phyloP scores from a whole-genome alignment of 768 basidiomycete genomes.

The Termitomyces sp. region DNA sequence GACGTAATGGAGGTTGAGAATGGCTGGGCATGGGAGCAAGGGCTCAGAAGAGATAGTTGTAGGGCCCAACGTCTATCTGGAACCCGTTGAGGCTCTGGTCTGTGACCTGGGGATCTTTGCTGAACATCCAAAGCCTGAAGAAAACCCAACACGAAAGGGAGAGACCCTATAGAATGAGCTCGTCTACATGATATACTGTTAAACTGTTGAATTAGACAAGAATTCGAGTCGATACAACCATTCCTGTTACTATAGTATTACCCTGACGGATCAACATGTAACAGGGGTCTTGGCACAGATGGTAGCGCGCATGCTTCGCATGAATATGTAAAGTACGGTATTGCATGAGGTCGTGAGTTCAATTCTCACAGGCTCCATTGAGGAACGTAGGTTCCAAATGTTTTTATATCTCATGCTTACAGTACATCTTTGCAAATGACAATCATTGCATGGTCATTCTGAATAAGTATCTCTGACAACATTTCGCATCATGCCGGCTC shows the following conservation, averaged over 20 bases:
- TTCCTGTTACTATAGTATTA: too few species aligned
- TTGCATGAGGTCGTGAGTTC: constrained; percentile 3
- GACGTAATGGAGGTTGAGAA: background rate
- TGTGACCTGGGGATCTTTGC: too few species aligned
- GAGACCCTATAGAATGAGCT: background rate
- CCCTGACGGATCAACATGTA: background rate
- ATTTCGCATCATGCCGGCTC: too few species aligned
- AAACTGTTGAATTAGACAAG: background rate
- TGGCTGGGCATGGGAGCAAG: background rate
- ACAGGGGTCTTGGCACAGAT: background rate
- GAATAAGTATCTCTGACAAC: too few species aligned
- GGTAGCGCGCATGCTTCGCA: background rate
- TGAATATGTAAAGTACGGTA: background rate
- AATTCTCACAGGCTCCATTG: background rate
- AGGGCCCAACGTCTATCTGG: background rate
- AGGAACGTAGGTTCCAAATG: background rate
- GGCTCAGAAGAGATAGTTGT: background rate
- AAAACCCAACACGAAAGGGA: background rate
- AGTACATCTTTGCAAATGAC: background rate
- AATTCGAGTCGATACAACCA: too few species aligned
- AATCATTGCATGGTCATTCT: too few species aligned
- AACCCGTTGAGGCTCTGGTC: background rate
- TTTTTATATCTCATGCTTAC: background rate
- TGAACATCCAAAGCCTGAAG: background rate
- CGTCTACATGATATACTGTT: background rate